Percentiles rank a stretch among this genome's conserved stretches.
phyloP scores from a whole-genome alignment of 2,329 filamentous ascomycete species.

The Phialocephala subalpina region DNA sequence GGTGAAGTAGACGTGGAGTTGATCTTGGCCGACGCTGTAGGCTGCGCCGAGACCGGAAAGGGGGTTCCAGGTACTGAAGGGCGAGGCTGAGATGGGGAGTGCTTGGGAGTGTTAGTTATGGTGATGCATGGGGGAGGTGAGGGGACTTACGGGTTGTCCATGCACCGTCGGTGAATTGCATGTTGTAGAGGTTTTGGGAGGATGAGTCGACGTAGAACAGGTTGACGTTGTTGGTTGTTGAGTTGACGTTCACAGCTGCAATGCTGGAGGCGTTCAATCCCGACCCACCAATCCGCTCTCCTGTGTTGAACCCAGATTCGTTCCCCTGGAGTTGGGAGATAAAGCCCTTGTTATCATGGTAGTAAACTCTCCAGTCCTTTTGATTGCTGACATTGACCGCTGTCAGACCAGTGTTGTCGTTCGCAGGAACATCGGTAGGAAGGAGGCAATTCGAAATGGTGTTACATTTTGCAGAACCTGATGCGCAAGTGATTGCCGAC shows the following conservation, averaged over 20 bases:
- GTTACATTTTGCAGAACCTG: slow-evolving; percentile 29
- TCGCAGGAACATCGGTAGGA: slow-evolving; percentile 25
- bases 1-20: slow-evolving; percentile 37
- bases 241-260: slow-evolving; percentile 35
- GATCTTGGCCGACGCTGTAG: slow-evolving; percentile 26
- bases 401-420: slow-evolving; percentile 31
- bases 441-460: slow-evolving; percentile 29
- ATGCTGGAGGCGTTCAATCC: slow-evolving; percentile 31
- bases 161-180: slow-evolving; percentile 27
- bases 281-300: slow-evolving; percentile 29
- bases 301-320: slow-evolving; percentile 31
- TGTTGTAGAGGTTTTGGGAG: slow-evolving; percentile 28
- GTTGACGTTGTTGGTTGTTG: slow-evolving; percentile 35
- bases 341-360: slow-evolving; percentile 29
- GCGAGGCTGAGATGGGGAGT: slow-evolving; percentile 16
- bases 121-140: background rate
- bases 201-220: slow-evolving; percentile 33
- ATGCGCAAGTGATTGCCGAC: slow-evolving; percentile 33
- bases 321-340: slow-evolving; percentile 34
- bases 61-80: slow-evolving; percentile 30
- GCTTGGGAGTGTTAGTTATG: slow-evolving; percentile 14
- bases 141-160: slow-evolving; percentile 31
- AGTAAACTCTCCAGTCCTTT: slow-evolving; percentile 37
- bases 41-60: slow-evolving; percentile 32
- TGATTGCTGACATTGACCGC: slow-evolving; percentile 35